phyloP scores from a whole-genome alignment of 1,284 basidiomycete species.

The Ganoderma lingzhi region DNA sequence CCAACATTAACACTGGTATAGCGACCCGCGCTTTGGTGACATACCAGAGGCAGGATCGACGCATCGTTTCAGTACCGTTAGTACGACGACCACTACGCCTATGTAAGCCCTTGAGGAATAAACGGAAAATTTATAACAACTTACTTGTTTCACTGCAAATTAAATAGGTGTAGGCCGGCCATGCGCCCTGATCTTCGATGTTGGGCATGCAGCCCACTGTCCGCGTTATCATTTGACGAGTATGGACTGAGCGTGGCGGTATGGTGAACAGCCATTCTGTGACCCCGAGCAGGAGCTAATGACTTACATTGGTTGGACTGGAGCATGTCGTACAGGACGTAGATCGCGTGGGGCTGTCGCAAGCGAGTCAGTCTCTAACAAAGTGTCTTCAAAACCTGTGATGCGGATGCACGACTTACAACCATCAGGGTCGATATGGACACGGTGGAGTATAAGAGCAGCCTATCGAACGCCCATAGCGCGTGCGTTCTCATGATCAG shows the following conservation, averaged over 20 bases:
- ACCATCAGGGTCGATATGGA: constrained; percentile 3
- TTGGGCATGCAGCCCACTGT: constrained; percentile 3
- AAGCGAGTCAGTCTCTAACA: background rate
- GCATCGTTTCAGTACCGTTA: constrained; percentile 7
- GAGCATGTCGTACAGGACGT: constrained; percentile 2
- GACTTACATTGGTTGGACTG: background rate
- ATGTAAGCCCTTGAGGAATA: background rate
- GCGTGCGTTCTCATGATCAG: constrained; percentile 11
- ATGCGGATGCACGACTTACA: background rate
- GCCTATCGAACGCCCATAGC: constrained; percentile 10
- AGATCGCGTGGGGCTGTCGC: background rate
- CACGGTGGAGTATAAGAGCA: background rate
- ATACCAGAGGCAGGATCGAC: constrained; percentile 1
- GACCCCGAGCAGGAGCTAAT: background rate
- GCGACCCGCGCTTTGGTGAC: background rate
- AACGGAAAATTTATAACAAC: background rate
- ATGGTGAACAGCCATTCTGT: background rate
- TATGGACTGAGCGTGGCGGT: background rate
- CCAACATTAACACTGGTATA: background rate
- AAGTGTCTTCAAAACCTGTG: background rate
- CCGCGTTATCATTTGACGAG: background rate
- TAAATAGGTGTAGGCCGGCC: constrained; percentile 4
- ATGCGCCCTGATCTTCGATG: constrained; percentile 6
- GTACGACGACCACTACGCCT: background rate
- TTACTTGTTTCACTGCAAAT: constrained; percentile 3